Evolutionary conservation across 352 stramenopile genomes (phyloP), one percentile per base, ranked within the genome.

Genomic region (Phytophthora macrochlamydospora): DNA sequence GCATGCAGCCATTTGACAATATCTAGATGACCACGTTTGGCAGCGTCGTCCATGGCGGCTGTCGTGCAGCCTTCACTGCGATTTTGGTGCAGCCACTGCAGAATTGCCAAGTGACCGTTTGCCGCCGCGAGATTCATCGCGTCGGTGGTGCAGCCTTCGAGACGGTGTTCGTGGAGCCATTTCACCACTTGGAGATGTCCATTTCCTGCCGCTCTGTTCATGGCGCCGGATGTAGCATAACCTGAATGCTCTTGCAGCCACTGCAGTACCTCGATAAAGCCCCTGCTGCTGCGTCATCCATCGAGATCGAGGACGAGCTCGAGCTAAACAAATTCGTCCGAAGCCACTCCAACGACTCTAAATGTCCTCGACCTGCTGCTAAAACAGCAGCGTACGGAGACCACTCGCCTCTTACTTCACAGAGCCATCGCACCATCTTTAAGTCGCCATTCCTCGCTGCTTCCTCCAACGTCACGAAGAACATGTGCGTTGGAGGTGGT

Each of bases 171-270:
- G 53, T 72, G 59, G 11, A 72, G 28, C 65, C 65, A 72, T 18
- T 57, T 38, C 8, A 91, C 70, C 0, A 89, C 69, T 0, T 83
- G 35, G n/a, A 90, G 55, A 51, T 88, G 76, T 7, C 81, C 83
- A 40, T 76, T 78, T 0, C 59, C 62, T 1, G 80, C 79, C 1
- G 82, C 82, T 31, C 76, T 83, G 50, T 89, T 81, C 82, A 91
- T 91, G 11, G 78, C 82, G 1, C 65, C 59, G 4, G 56, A 35
- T 8, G 65, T 73, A 2, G 66, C 69, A 51, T 75, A 72, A 4
- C 62, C 70, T 31, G 70, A 73, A 54, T 78, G 65, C 11, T 69
- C 56, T 31, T 75, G 70, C 45, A 78, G 44, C 70, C 70, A 78
- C 3, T 44, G 33, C 11, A 78, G 38, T 6, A 75, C 61, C 28